Percentiles rank a stretch among this genome's conserved stretches.
Conservation (phyloP, 1,284 basidiomycete species). For the Phaffia rhodozyma region DNA sequence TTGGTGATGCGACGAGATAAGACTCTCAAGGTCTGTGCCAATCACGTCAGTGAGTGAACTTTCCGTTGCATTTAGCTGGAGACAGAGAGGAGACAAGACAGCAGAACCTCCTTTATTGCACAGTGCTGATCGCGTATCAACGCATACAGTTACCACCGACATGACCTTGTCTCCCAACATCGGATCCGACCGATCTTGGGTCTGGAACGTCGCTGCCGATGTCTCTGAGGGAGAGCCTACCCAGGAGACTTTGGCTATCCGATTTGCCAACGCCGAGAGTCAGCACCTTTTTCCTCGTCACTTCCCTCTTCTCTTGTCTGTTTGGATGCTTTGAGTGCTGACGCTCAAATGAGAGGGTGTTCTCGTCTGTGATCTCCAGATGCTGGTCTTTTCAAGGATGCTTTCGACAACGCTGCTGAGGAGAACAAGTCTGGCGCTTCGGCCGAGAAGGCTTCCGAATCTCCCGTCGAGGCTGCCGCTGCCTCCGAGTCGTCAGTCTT, state of each 20-base stretch:
- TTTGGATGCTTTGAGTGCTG: not conserved
- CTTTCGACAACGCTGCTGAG: constrained; percentile 72
- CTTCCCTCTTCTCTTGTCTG: not conserved
- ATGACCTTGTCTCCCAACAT: constrained; percentile 97
- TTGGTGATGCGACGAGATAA: constrained; percentile 99
- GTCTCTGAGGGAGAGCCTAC: constrained; percentile 80
- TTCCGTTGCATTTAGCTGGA: not conserved
- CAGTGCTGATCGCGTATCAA: not conserved
- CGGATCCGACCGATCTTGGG: constrained; percentile 98
- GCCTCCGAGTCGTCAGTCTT: not conserved
- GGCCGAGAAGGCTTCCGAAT: not conserved
- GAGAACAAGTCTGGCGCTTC: constrained; percentile 40
- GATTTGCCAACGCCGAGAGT: constrained; percentile 97
- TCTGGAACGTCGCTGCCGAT: constrained; percentile 94
- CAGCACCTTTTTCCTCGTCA: constrained; percentile 34
- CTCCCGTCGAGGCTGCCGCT: not conserved
- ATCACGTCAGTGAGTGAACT: constrained; percentile 71
- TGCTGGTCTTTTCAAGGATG: constrained; percentile 72
- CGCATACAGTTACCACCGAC: constrained; percentile 60
- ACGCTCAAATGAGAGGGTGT: not conserved
- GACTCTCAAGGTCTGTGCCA: constrained; percentile 98
- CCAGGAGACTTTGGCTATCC: constrained; percentile 90
- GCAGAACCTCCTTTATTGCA: not conserved
- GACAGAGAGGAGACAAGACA: not conserved
- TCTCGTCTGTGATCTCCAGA: constrained; percentile 42